Evolutionary conservation across 1,284 basidiomycete genomes (phyloP).

Genomic region (Tranzscheliella williamsii): DNA sequence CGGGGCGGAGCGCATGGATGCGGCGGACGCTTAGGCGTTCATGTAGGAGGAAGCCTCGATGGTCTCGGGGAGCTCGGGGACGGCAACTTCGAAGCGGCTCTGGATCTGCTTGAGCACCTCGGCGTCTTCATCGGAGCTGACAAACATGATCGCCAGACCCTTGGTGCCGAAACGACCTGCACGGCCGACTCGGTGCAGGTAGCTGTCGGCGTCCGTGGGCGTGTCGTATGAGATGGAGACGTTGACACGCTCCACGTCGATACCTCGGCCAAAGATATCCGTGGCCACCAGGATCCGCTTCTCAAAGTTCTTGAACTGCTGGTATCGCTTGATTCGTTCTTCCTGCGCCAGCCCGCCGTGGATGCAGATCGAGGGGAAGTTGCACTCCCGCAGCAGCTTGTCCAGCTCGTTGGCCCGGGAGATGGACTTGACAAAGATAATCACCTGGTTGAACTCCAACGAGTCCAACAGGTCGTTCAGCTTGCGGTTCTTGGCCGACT

Average conservation of each 20-base stretch:
- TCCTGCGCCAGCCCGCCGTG: slow-evolving; percentile 93
- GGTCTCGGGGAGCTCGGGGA: slow-evolving; percentile 86
- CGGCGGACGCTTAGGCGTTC: slow-evolving; percentile 33
- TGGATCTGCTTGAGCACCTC: slow-evolving; percentile 91
- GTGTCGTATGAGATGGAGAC: slow-evolving; percentile 69
- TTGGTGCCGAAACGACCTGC: slow-evolving; percentile 99
- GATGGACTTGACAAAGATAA: slow-evolving; percentile 98
- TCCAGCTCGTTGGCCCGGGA: slow-evolving; percentile 94
- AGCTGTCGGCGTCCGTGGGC: slow-evolving; percentile 94
- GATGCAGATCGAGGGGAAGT: slow-evolving; percentile 97
- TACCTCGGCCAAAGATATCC: slow-evolving; percentile 61
- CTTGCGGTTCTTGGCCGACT: slow-evolving; percentile 94
- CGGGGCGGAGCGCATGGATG: not conserved
- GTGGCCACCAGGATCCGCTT: slow-evolving; percentile 73
- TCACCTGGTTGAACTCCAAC: slow-evolving; percentile 99
- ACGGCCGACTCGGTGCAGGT: slow-evolving; percentile 97
- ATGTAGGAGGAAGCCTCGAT: slow-evolving; percentile 73
- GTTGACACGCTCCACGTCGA: slow-evolving; percentile 61
- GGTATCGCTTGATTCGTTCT: slow-evolving; percentile 96
- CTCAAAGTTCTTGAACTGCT: slow-evolving; percentile 98
- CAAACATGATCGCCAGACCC: slow-evolving; percentile 97
- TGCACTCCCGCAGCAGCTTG: slow-evolving; percentile 92
- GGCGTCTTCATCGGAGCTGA: slow-evolving; percentile 85
- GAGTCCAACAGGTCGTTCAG: slow-evolving; percentile 94
- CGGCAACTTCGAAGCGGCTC: slow-evolving; percentile 87